These are phyloP conservation scores for Heterobasidion occidentale DNA, from an alignment of 1,284 basidiomycete species.

Conservation along the genomic window DNA sequence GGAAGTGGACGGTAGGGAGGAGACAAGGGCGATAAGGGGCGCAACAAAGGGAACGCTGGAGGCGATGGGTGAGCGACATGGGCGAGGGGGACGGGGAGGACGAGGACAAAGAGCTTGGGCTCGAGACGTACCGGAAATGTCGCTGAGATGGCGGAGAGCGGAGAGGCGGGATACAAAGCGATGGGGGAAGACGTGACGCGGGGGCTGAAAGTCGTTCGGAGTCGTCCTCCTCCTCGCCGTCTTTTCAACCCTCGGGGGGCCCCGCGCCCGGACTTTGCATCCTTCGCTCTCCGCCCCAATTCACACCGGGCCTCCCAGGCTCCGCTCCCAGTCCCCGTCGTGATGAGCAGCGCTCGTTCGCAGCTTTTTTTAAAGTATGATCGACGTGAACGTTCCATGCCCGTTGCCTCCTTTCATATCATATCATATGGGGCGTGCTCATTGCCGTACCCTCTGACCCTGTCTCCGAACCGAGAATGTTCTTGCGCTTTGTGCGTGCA, in stretches of 20 bases:
- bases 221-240: not conserved
- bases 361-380: no score
- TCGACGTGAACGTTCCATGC: no score
- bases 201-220: constrained; percentile 10
- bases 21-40: not conserved
- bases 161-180: constrained; percentile 10
- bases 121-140: constrained; percentile 10
- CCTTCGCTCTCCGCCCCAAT: constrained; percentile 7
- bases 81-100: constrained; percentile 4
- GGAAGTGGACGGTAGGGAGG: constrained; percentile 6
- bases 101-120: no score
- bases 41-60: not conserved
- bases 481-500: no score
- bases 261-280: not conserved
- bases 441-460: no score
- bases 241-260: not conserved
- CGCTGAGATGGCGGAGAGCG: constrained; percentile 13
- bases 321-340: no score
- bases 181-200: constrained; percentile 8
- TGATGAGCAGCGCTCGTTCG: no score
- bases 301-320: not conserved
- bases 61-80: not conserved
- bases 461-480: no score
- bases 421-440: no score
- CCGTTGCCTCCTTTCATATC: no score